Base-by-base conservation (phyloP, 306 rosid species). In the Gastrolobium bilobum region DNA sequence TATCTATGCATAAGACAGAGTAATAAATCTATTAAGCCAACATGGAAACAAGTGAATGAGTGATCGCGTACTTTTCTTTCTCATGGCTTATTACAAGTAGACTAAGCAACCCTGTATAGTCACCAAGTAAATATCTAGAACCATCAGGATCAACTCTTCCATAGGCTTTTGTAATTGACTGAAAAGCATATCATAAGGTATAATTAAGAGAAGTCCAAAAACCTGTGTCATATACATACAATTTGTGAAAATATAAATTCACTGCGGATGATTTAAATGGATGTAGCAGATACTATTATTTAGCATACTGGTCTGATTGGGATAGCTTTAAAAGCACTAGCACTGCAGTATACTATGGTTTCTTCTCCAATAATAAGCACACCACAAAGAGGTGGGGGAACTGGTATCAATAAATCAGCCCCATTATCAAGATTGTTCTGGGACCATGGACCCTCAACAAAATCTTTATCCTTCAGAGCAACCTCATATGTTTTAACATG, bases 111-210 rank as follows among this genome's bases (percentile, higher is more conserved):
- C 99, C 99, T 51, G 91, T 84, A 82, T 90, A 89, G 85, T 96
- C 98, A 84, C 99, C 99, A 84, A 96, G 97, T 78, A 96, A 86
- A 83, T 96, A 96, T 83, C 98, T 79, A 15, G 99, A 96, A 83
- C 99, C 99, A 83, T 96, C 99, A 43, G 97, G 89, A 88, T 96
- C 99, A 43, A 96, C 97, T 77, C 94, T 88, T 83, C 98, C 98
- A 84, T 93, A 96, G 71, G 99, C 96, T 86, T 84, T 91, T 48
- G 97, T 96, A 71, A 91, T 90, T 82, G 96, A 89, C 99, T 80
- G 62, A 54, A 76, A 80, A 68, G 66, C 67, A 79, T 64, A 76
- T 4, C 61, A 72, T 10, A 54, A 68, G 68, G 52, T 42, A 79
- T 82, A 61, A 88, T 65, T 7, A 60, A 79, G 30, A 59, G n/a